Percentiles rank a stretch among this genome's conserved stretches.
phyloP scores from a whole-genome alignment of 2,329 filamentous ascomycete species.

The Zalaria sp. region DNA sequence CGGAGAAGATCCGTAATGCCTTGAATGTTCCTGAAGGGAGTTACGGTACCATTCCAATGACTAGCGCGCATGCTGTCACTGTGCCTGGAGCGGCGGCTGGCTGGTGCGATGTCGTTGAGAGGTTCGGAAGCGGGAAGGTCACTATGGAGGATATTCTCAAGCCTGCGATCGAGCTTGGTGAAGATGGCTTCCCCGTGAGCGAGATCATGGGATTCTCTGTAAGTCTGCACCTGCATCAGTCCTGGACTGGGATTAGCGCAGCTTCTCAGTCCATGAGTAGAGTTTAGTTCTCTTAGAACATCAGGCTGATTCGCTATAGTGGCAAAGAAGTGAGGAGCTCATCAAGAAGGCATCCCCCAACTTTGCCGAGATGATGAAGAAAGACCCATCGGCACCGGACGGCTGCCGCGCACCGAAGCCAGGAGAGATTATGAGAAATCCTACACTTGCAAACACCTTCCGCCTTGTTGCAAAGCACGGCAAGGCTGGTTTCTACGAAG shows the following conservation, averaged over 20 bases:
- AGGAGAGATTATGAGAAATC: constrained; percentile 84
- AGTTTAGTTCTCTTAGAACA: background rate
- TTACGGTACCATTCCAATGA: constrained; percentile 51
- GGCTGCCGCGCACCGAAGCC: constrained; percentile 61
- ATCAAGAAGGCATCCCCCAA: constrained; percentile 72
- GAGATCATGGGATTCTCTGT: constrained; percentile 60
- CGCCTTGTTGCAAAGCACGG: constrained; percentile 62
- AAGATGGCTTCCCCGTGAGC: constrained; percentile 80
- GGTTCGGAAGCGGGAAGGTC: constrained; percentile 79
- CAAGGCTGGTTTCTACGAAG: constrained; percentile 83
- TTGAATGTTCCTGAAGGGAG: constrained; percentile 49
- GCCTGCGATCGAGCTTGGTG: constrained; percentile 73
- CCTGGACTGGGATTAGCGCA: background rate
- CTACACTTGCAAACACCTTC: constrained; percentile 68
- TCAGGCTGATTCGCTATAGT: constrained; percentile 36
- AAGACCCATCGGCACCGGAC: constrained; percentile 50
- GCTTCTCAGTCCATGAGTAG: background rate
- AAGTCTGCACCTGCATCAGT: constrained; percentile 21
- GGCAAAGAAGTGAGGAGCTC: constrained; percentile 48
- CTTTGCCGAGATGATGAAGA: constrained; percentile 73
- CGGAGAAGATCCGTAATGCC: constrained; percentile 56
- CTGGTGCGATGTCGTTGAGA: constrained; percentile 80
- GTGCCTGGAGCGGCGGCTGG: constrained; percentile 84
- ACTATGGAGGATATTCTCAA: constrained; percentile 61
- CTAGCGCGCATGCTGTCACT: constrained; percentile 68